Base-by-base conservation (phyloP, 164 flowering plant species). In the Stephania cephalantha region DNA sequence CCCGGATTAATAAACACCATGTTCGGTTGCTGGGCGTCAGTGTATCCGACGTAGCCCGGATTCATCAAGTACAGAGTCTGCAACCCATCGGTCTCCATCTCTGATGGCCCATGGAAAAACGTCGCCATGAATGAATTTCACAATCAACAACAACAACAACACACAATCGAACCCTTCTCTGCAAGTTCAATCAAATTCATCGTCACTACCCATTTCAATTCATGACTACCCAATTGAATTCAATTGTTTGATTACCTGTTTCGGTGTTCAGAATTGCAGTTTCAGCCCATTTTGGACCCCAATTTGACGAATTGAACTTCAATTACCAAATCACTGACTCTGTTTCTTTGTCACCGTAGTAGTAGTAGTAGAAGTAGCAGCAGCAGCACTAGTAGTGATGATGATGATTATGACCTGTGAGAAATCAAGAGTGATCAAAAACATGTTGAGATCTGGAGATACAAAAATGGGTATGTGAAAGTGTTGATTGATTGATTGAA, bases 61-160 rank as follows among this genome's bases (percentile, higher is more conserved):
- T 94, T 96, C 99, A 94, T 96, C 72, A 96, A 87, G 63, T 89
- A 86, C 22, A 96, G 91, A 2, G 97, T 96, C 75, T 94, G 99
- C 1, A 92, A 78, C 0, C 94, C 91, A 52, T 93, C 94, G 46
- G 85, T 86, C 75, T 87, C 95, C 74, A 92, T 89, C 78, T 91
- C 97, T 5, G 99, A 83, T 74, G 79, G 82, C 45, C 96, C 96
- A 72, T 90, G 91, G 78, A 83, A 93, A 87, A 88, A 93, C 30
- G 92, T 87, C 78, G 96, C 97, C 96, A 93, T 53, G 42, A 71
- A 42, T 10, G 48, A 8, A 64, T 44, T 58, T 9, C 55, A 46
- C 69, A 46, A 58, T 73, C 25, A 72, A 76, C 4, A 25, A 79
- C 79, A n/a, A n/a, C 78, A 79, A 81, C 81, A 83, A 76, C 55